Evolutionary conservation across 2,329 filamentous ascomycete species (phyloP).

Genomic region (Teratosphaeria zuluensis): DNA sequence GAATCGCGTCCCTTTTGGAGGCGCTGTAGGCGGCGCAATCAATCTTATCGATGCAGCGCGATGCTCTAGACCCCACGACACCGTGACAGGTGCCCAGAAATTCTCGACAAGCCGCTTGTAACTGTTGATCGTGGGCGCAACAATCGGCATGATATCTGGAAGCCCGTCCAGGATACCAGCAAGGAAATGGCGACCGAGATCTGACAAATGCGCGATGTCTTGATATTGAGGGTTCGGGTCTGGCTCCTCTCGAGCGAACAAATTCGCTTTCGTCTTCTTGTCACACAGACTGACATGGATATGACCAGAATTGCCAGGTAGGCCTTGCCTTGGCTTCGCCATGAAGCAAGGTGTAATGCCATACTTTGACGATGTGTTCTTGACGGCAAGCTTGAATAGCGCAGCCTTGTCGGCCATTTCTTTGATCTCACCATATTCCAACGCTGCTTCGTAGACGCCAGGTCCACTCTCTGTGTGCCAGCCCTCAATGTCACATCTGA

Average conservation of each 20-base stretch:
- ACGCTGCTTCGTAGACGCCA: conserved; percentile 88
- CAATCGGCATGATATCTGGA: conserved; percentile 88
- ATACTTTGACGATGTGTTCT: conserved; percentile 75
- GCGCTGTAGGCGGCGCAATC: conserved; percentile 79
- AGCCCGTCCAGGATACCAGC: conserved; percentile 82
- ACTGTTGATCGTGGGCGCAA: conserved; percentile 92
- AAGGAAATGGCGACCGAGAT: conserved; percentile 84
- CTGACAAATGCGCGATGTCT: conserved; percentile 72
- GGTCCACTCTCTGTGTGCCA: conserved; percentile 95
- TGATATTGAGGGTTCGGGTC: conserved; percentile 64
- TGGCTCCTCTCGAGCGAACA: conserved; percentile 63
- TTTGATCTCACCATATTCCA: conserved; percentile 79
- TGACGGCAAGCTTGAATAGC: conserved; percentile 91
- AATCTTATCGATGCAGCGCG: conserved; percentile 83
- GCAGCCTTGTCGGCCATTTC: conserved; percentile 87
- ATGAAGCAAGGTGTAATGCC: conserved; percentile 97
- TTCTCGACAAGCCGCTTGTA: conserved; percentile 98
- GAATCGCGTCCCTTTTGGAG: conserved; percentile 77
- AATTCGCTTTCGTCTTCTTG: conserved; percentile 62
- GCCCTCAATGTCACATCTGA: conserved; percentile 75
- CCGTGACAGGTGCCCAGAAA: conserved; percentile 97
- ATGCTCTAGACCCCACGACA: conserved; percentile 94
- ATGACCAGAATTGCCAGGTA: conserved; percentile 92
- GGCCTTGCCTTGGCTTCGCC: conserved; percentile 85
- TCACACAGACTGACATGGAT: conserved; percentile 89